These are phyloP conservation scores for Starmerella apicola DNA, from an alignment of 805 yeast species.

Conservation along the genomic window DNA sequence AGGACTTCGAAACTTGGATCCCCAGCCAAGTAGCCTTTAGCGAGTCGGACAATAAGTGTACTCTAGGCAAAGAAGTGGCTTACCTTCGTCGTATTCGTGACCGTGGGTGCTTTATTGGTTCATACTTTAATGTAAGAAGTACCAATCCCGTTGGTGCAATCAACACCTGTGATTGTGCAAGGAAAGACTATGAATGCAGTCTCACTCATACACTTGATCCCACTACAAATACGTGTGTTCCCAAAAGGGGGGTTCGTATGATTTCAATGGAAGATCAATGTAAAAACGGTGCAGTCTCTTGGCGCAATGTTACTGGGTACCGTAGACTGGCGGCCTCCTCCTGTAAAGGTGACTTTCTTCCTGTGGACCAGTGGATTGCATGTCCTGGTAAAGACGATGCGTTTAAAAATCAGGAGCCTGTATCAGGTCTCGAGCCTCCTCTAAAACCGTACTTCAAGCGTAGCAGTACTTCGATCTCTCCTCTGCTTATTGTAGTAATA, in stretches of 20 bases:
- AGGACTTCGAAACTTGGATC: constrained; percentile 54
- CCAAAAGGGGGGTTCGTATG: constrained; percentile 58
- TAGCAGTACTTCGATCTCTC: background rate
- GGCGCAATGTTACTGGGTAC: constrained; percentile 80
- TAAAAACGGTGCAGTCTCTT: constrained; percentile 37
- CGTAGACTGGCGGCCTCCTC: constrained; percentile 75
- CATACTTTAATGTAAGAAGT: constrained; percentile 22
- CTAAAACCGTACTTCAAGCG: background rate
- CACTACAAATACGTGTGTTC: constrained; percentile 75
- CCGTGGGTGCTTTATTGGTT: constrained; percentile 47
- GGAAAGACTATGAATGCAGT: constrained; percentile 89
- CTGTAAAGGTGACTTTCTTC: constrained; percentile 61
- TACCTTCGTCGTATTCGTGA: constrained; percentile 49
- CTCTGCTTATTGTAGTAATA: no score
- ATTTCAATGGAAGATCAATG: constrained; percentile 25
- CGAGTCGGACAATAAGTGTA: constrained; percentile 33
- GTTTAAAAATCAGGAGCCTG: constrained; percentile 30
- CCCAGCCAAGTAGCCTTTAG: constrained; percentile 58
- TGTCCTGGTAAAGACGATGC: constrained; percentile 81
- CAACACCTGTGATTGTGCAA: constrained; percentile 62
- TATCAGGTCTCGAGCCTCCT: background rate
- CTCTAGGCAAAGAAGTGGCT: constrained; percentile 57
- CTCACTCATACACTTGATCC: constrained; percentile 56
- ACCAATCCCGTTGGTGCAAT: constrained; percentile 45
- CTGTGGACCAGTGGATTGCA: constrained; percentile 48